A percentile compares a stretch with the other conserved stretches of the same genome.
These are phyloP conservation scores for Tolypocladium amazonense DNA, from an alignment of 2,329 filamentous ascomycete species.

Conservation along the genomic window DNA sequence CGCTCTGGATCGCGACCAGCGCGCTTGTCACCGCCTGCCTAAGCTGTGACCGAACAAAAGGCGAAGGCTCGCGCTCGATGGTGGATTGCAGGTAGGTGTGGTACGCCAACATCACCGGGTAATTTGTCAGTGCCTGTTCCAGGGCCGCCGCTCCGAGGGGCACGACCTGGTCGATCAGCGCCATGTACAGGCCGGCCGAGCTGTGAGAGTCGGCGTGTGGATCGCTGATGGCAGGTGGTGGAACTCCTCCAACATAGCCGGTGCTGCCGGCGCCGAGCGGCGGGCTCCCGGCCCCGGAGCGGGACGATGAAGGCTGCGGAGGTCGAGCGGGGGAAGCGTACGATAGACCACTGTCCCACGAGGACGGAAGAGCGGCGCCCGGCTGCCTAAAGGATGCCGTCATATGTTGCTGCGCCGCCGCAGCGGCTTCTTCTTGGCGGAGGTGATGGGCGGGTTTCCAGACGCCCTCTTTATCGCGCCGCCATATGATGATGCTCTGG, in stretches of 20 bases:
- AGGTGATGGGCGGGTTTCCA: conserved; percentile 73
- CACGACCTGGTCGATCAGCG: conserved; percentile 43
- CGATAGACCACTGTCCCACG: background rate
- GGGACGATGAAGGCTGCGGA: background rate
- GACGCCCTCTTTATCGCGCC: conserved; percentile 69
- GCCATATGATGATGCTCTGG: conserved; percentile 92
- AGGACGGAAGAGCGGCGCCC: background rate
- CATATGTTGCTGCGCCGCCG: conserved; percentile 30
- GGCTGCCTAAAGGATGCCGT: background rate
- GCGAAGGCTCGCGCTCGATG: conserved; percentile 41
- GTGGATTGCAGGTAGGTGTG: conserved; percentile 36
- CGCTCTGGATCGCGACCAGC: conserved; percentile 33
- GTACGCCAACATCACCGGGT: conserved; percentile 38
- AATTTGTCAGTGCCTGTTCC: conserved; percentile 31
- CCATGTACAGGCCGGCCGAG: conserved; percentile 30
- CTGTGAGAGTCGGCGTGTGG: background rate
- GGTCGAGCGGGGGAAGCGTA: background rate
- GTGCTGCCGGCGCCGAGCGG: background rate
- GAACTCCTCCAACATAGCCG: background rate
- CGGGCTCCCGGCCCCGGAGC: background rate
- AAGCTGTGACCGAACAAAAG: conserved; percentile 35
- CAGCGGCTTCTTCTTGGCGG: conserved; percentile 60
- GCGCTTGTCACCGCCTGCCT: conserved; percentile 38
- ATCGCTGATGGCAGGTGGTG: background rate
- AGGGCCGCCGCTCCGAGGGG: conserved; percentile 37